Evolutionary conservation across 768 basidiomycete species (phyloP).

Genomic region (Auricularia sp.): DNA sequence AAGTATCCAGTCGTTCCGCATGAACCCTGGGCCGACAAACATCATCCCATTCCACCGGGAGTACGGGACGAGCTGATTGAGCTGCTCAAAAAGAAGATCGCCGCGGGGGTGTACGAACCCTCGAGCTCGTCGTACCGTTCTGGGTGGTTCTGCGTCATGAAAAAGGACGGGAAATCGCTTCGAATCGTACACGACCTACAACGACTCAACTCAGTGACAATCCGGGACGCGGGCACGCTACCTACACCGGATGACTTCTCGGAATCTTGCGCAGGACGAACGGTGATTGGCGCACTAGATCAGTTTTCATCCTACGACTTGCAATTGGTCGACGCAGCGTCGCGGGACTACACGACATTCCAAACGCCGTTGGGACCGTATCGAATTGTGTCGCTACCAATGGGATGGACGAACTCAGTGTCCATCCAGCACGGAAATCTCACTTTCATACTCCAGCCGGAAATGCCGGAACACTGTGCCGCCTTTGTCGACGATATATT

Average conservation of each 20-base stretch:
- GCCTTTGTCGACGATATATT: conserved; percentile 33
- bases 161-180: conserved; percentile 28
- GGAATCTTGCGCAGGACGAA: not conserved
- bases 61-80: conserved; percentile 14
- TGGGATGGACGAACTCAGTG: conserved; percentile 34
- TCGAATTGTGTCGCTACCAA: conserved; percentile 24
- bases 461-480: conserved; percentile 28
- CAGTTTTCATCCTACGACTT: conserved; percentile 23
- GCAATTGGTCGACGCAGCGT: conserved; percentile 19
- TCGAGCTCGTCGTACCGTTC: conserved; percentile 30
- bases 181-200: conserved; percentile 28
- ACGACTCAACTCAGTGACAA: conserved; percentile 24
- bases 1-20: conserved; percentile 1
- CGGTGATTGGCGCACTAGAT: conserved; percentile 16
- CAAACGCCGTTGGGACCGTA: conserved; percentile 27
- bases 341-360: conserved; percentile 32
- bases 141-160: conserved; percentile 30
- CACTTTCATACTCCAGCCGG: conserved; percentile 25
- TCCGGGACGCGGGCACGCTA: conserved; percentile 16
- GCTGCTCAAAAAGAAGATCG: conserved; percentile 26
- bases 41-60: conserved; percentile 3
- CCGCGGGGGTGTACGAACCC: conserved; percentile 30
- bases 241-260: not conserved
- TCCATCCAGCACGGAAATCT: conserved; percentile 33
- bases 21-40: conserved; percentile 1